Evolutionary conservation across 345 rosid species (phyloP).

Genomic region (Passiflora organensis): DNA sequence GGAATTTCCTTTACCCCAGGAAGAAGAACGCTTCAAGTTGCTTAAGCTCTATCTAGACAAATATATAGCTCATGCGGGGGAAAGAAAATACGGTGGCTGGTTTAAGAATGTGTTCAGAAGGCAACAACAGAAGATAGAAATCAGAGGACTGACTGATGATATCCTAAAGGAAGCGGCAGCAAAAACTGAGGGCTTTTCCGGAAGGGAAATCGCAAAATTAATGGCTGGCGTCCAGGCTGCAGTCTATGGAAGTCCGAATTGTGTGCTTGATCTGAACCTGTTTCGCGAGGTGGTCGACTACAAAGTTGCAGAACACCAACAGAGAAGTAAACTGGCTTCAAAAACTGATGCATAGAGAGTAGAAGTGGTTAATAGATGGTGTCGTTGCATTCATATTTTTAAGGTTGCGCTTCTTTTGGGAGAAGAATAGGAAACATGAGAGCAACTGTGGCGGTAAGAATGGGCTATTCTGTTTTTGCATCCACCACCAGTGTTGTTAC

Average conservation of each 20-base stretch:
- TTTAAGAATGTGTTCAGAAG: constrained; percentile 48
- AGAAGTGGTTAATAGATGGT: background rate
- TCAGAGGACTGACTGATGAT: constrained; percentile 70
- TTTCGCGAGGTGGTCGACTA: constrained; percentile 90
- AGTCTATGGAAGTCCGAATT: constrained; percentile 77
- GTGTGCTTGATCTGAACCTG: constrained; percentile 62
- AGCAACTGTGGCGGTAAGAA: too few species aligned
- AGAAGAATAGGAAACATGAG: too few species aligned
- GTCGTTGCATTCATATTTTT: background rate
- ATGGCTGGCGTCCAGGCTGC: constrained; percentile 96
- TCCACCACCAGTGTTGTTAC: too few species aligned
- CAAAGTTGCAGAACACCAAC: constrained; percentile 91
- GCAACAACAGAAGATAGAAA: constrained; percentile 63
- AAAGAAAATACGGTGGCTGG: constrained; percentile 45
- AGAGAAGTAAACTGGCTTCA: constrained; percentile 63
- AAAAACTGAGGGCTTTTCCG: constrained; percentile 81
- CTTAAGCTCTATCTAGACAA: constrained; percentile 79
- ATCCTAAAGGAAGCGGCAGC: constrained; percentile 75
- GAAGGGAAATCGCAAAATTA: constrained; percentile 84
- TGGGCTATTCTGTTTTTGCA: too few species aligned
- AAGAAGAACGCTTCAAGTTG: constrained; percentile 81
- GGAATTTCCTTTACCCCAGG: constrained; percentile 83
- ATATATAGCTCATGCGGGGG: constrained; percentile 71
- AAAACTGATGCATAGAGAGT: constrained; percentile 17
- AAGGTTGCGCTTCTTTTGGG: too few species aligned